Base-by-base conservation (phyloP, 108 stramenopile genomes). In the Nannochloropsis salina region DNA sequence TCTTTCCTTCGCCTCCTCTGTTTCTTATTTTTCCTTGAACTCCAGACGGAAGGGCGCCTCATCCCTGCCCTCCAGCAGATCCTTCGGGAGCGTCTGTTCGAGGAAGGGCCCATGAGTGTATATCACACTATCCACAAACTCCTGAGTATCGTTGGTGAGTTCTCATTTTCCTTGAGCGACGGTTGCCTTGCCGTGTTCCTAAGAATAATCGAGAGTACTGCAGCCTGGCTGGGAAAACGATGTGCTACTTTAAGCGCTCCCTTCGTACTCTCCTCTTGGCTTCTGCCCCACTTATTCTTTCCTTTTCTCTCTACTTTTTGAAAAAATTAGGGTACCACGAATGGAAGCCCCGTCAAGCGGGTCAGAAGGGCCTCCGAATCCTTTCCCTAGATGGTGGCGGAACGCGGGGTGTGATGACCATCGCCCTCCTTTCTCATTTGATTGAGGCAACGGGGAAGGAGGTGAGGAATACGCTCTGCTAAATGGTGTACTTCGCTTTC, bases 341-440 rank as follows among this genome's bases (percentile, higher is more conserved):
- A 42, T 86, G 86, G 86, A 42, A n/a, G 9, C 86, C 86, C 18
- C 82, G 86, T 40, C 86, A 86, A 61, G 82, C 86, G 5, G 86
- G 86, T 11, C 89, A 89, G 80, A 86, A 84, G 42, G 91, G 90
- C n/a, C 83, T 91, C 15, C 84, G 90, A 11, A 89, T 92, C 22
- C 90, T 92, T 44, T 51, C 81, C 3, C 80, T 92, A 20, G 92
- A 92, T 61, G 92, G 92, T 20, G 92, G 92, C 44, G 92, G 92
- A 2, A 86, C 86, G 21, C 81, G 89, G 40, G 91, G 91, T 12
- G 88, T 91, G 9, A 15, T 91, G 47, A 86, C 88, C 8, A 84
- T 91, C 42, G 82, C 84, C 15, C 10, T 86, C 15, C 89, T 91
- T 9, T 41, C 86, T 42, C 44, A 86, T 47, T 44, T 90, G 31